Percentiles rank a stretch among this genome's conserved stretches.
These are phyloP conservation scores for Colletotrichum lentis DNA, from an alignment of 2,329 filamentous ascomycete genomes.

Conservation along the genomic window DNA sequence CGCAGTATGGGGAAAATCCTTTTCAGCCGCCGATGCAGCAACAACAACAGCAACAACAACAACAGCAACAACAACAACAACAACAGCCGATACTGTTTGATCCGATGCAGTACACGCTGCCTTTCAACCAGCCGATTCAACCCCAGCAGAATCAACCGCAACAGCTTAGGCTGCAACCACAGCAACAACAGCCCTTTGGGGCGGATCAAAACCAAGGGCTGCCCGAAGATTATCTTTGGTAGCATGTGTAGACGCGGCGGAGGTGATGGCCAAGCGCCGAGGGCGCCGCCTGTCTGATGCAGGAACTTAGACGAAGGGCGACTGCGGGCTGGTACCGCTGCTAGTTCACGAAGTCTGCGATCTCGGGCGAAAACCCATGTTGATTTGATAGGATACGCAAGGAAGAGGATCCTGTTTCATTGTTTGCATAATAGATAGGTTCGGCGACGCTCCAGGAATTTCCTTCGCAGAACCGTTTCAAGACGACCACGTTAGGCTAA, in stretches of 20 bases:
- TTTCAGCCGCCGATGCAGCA: slow-evolving; percentile 10
- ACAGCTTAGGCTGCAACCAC: neutral
- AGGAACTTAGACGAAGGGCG: neutral
- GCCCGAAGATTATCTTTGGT: neutral
- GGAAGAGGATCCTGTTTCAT: neutral
- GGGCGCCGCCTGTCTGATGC: neutral
- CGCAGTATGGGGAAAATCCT: neutral
- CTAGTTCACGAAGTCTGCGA: neutral
- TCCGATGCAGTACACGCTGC: neutral
- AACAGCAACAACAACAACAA: neutral
- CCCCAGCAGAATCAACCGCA: neutral
- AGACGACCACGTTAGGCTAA: too few species aligned
- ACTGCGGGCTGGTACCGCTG: neutral
- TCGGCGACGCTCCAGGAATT: neutral
- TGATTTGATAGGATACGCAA: neutral
- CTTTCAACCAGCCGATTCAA: neutral
- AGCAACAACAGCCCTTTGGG: neutral
- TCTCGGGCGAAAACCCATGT: too few species aligned
- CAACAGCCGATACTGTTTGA: too few species aligned
- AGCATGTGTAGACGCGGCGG: neutral
- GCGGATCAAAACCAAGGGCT: neutral
- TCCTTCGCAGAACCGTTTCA: neutral
- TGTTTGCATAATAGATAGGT: neutral
- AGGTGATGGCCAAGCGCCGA: neutral
- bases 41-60: neutral